Evolutionary conservation across 305 asterid genomes (phyloP).

Genomic region (Vinca major): DNA sequence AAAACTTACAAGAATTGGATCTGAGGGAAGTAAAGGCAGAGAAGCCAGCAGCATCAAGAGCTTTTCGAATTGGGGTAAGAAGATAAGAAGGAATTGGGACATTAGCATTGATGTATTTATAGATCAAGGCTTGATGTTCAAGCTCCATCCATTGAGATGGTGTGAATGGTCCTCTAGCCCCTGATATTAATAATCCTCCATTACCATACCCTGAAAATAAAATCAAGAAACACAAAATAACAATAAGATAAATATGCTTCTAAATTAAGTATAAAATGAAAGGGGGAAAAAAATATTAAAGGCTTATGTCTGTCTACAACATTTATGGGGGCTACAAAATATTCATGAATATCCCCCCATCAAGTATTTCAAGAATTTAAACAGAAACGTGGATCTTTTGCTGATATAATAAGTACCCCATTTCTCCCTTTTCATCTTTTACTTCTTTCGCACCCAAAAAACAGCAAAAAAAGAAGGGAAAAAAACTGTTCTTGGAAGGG

Average conservation of each 20-base stretch:
- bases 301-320: slow-evolving; percentile 5
- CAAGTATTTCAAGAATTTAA: neutral
- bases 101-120: slow-evolving; percentile 73
- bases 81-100: slow-evolving; percentile 77
- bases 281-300: neutral
- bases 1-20: slow-evolving; percentile 57
- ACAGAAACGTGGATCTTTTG: slow-evolving; percentile 11
- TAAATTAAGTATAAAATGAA: neutral
- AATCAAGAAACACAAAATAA: slow-evolving; percentile 2
- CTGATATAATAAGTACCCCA: neutral
- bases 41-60: slow-evolving; percentile 71
- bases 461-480: no score
- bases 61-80: slow-evolving; percentile 72
- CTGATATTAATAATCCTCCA: slow-evolving; percentile 28
- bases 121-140: slow-evolving; percentile 96
- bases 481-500: neutral
- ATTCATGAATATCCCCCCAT: neutral
- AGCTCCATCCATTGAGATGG: slow-evolving; percentile 94
- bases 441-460: neutral
- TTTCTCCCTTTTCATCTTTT: slow-evolving; percentile 2
- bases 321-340: slow-evolving; percentile 22
- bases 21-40: slow-evolving; percentile 43
- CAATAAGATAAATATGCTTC: neutral
- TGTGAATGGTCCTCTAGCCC: slow-evolving; percentile 62
- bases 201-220: slow-evolving; percentile 28